Evolutionary conservation across 306 rosid genomes (phyloP), one percentile per base, ranked within the genome.

Genomic region (Cotoneaster glaucophyllus): DNA sequence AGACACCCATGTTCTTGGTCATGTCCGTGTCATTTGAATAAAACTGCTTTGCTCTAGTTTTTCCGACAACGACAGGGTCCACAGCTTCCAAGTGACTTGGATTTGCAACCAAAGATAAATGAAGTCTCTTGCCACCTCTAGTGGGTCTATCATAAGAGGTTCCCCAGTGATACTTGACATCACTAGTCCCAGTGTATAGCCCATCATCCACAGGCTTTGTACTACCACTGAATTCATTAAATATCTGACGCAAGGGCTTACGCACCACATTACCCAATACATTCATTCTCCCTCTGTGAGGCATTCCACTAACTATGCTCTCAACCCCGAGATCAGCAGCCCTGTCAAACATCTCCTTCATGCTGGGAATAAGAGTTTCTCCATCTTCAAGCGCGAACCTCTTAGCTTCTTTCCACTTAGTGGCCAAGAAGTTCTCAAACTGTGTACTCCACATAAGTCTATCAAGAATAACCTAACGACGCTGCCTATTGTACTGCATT

Each of bases 21-120:
- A 96, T 86, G 79, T 92, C 91, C 57, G 4, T 73, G 50, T 95
- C 99, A 76, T 79, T 84, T 14, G 97, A 82, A 84, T 75, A 92
- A 82, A 87, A 95, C 76, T 95, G 97, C 80, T 92, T 95, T 37
- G 99, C 99, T 74, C 99, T 87, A 80, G 99, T 92, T 86, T 95
- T 95, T 62, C 99, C 99, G 78, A 90, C 86, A 71, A 95, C 97
- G 68, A 95, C 93, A 3, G 97, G 96, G 77, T 92, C 82, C 45
- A 90, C 99, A 25, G 99, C 97, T 86, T 95, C 97, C 89, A 90
- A 84, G 74, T 92, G 99, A 82, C 99, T 89, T 39, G 99, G 97
- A 84, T 90, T 95, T 76, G 97, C 97, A 82, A 95, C 92, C 85
- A 95, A 80, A 74, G 96, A 95, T 68, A 95, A 83, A 82, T 92